A percentile compares a stretch with the other conserved stretches of the same genome.
Conservation (phyloP, 1,284 basidiomycete genomes). For the Malassezia arunalokei region DNA sequence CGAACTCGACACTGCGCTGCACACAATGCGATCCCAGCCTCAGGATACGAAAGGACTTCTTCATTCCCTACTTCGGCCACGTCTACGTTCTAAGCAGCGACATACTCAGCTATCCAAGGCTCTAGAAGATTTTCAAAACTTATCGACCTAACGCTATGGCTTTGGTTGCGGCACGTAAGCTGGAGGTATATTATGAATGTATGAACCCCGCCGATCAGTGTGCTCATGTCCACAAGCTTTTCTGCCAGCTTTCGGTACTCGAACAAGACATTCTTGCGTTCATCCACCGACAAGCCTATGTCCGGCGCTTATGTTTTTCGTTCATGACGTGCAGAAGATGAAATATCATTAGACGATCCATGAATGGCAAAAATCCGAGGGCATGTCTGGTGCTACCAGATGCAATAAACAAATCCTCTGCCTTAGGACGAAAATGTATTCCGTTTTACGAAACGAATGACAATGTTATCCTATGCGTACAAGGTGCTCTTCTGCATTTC, state of each 20-base stretch:
- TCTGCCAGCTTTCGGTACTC: slow-evolving; percentile 18
- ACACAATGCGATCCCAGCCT: neutral
- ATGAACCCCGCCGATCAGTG: slow-evolving; percentile 7
- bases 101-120: neutral
- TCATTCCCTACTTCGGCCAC: neutral
- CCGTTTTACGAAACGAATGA: slow-evolving; percentile 59
- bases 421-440: slow-evolving; percentile 49
- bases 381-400: slow-evolving; percentile 50
- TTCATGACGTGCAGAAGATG: slow-evolving; percentile 49
- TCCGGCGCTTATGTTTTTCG: slow-evolving; percentile 2
- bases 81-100: neutral
- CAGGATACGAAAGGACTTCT: neutral
- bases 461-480: slow-evolving; percentile 53
- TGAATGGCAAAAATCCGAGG: slow-evolving; percentile 64
- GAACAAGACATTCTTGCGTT: slow-evolving; percentile 20
- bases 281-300: slow-evolving; percentile 10
- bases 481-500: slow-evolving; percentile 47
- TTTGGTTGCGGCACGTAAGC: neutral
- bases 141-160: slow-evolving; percentile 4
- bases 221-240: neutral
- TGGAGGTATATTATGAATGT: neutral
- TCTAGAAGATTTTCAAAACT: neutral
- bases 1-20: slow-evolving; percentile 1
- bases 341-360: slow-evolving; percentile 64
- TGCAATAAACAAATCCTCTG: slow-evolving; percentile 47